Percentiles rank a stretch among this genome's conserved stretches.
phyloP scores from a whole-genome alignment of 2,329 filamentous ascomycete genomes.

The Cordyceps javanica region DNA sequence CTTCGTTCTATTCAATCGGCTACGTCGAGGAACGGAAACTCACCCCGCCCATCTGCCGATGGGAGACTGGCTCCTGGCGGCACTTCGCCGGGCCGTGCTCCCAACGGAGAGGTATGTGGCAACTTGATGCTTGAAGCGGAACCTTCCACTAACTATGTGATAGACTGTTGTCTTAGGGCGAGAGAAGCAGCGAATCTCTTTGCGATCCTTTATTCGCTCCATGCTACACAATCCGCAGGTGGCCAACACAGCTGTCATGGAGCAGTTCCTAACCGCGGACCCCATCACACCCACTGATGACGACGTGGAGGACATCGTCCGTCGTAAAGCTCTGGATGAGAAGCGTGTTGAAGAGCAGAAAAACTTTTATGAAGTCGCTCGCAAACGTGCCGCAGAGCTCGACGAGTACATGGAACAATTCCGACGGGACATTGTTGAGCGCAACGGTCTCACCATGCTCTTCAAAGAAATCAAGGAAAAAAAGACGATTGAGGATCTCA shows the following conservation, averaged over 20 bases:
- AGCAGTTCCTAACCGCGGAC: constrained; percentile 73
- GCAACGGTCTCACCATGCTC: constrained; percentile 81
- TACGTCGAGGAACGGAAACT: constrained; percentile 22
- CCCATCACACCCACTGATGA: constrained; percentile 72
- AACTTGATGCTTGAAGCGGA: neutral
- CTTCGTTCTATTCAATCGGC: constrained; percentile 25
- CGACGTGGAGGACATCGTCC: constrained; percentile 73
- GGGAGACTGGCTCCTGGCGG: constrained; percentile 23
- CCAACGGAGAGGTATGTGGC: constrained; percentile 19
- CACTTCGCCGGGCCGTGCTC: constrained; percentile 18
- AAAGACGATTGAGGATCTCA: constrained; percentile 77
- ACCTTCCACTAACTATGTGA: neutral
- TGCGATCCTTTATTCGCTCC: constrained; percentile 84
- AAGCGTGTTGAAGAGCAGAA: constrained; percentile 88
- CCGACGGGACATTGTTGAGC: constrained; percentile 60
- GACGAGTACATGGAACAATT: constrained; percentile 98
- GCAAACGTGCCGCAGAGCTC: constrained; percentile 81
- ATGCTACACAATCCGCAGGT: constrained; percentile 80
- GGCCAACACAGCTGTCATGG: constrained; percentile 74
- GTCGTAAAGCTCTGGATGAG: constrained; percentile 76
- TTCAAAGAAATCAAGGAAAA: constrained; percentile 93
- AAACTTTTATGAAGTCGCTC: constrained; percentile 91
- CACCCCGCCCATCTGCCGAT: constrained; percentile 28
- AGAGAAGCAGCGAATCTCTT: constrained; percentile 84
- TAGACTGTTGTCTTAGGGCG: constrained; percentile 63